Evolutionary conservation across 2,329 filamentous ascomycete species (phyloP).

Genomic region (Chalara sp.): DNA sequence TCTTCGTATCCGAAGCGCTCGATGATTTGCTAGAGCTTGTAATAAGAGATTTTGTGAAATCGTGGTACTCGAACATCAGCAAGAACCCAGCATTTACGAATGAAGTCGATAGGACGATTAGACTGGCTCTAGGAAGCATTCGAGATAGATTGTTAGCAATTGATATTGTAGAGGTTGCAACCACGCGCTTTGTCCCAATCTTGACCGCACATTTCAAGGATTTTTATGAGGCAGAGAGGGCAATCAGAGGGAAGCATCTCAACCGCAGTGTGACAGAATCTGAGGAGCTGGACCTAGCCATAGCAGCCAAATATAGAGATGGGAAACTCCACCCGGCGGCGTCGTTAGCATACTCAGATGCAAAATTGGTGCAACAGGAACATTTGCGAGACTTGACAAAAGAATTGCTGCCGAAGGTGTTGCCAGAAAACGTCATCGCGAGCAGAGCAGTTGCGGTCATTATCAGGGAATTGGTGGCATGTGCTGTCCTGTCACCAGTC

Average conservation of each 20-base stretch:
- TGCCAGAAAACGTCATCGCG: conserved; percentile 67
- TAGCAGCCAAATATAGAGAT: conserved; percentile 88
- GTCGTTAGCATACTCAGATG: conserved; percentile 75
- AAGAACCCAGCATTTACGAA: conserved; percentile 72
- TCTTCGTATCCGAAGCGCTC: conserved; percentile 70
- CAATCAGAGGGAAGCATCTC: conserved; percentile 79
- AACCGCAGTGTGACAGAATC: conserved; percentile 90
- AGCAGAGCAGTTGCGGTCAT: conserved; percentile 77
- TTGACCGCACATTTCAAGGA: conserved; percentile 83
- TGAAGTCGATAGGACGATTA: conserved; percentile 76
- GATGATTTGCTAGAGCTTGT: conserved; percentile 73
- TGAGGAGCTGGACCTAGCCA: conserved; percentile 89
- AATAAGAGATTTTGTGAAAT: conserved; percentile 74
- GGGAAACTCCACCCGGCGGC: conserved; percentile 85
- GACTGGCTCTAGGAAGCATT: conserved; percentile 64
- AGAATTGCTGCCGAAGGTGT: conserved; percentile 64
- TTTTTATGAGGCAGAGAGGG: conserved; percentile 83
- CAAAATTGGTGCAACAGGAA: conserved; percentile 78
- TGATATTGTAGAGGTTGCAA: conserved; percentile 78
- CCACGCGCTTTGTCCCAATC: conserved; percentile 78
- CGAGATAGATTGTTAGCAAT: conserved; percentile 65
- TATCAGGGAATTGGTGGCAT: conserved; percentile 84
- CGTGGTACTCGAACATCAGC: conserved; percentile 88
- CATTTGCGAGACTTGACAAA: conserved; percentile 73
- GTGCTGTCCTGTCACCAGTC: conserved; percentile 79